Evolutionary conservation across 2,329 filamentous ascomycete genomes (phyloP), one percentile per base, ranked within the genome.

Genomic region (Phyllosticta capitalensis): DNA sequence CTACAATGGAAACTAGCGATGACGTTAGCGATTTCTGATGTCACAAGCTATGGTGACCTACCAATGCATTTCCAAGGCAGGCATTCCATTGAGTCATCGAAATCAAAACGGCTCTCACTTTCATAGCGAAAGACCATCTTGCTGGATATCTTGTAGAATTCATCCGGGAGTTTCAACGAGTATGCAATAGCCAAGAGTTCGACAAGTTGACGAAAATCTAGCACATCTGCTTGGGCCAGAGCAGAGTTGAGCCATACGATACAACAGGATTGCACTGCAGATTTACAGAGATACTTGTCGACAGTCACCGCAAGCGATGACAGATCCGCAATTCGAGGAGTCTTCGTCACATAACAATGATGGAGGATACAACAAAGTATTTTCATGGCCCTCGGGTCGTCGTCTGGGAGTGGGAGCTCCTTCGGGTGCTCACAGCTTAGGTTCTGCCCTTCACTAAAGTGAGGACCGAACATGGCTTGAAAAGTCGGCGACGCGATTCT

Each of bases 391-490:
- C 19, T n/a, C 0, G 22, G 26, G 1, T 9, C 14, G 17, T 58
- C 56, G 7, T 17, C 56, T 14, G 56, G 56, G 0, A 53, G 22
- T 10, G 49, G n/a, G 19, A 58, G 20, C 10, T 6, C 1, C n/a
- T 24, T 51, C 2, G 49, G 55, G 6, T 48, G 7, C 5, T 17
- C 19, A n/a, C 48, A 20, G 17, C 6, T 24, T 3, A 38, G 45
- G 19, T 26, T 33, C 28, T 61, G 63, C 17, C 63, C 63, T 60
- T 65, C 64, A 26, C 45, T 30, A 45, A 62, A 63, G 54, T 61
- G 52, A 17, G 63, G 64, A 19, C 63, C 58, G 28, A 63, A 60
- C 60, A 64, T 62, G 20, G 55, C 56, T 5, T 22, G 24, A 55
- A 65, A 64, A 52, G 49, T 49, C 14, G 22, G 49, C 2, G 64